Percentiles rank a stretch among this genome's conserved stretches.
phyloP scores from a whole-genome alignment of 805 yeast species.

The Pichia occidentalis region DNA sequence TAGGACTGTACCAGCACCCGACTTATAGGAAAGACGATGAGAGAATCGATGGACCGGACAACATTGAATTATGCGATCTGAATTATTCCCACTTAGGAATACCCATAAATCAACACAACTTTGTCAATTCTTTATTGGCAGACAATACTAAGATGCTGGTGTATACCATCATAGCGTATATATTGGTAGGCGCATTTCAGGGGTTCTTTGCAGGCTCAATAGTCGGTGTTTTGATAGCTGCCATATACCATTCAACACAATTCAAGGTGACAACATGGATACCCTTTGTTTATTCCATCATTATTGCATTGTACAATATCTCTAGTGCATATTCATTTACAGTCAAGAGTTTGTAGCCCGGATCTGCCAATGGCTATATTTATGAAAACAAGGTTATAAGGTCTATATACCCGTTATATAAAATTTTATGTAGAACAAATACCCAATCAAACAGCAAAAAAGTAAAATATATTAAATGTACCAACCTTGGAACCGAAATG shows the following conservation, averaged over 20 bases:
- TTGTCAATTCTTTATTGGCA: constrained; percentile 5
- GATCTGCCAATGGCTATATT: too few species aligned
- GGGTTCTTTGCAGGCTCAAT: constrained; percentile 71
- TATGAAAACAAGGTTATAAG: too few species aligned
- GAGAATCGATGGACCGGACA: background rate
- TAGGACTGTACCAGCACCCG: constrained; percentile 20
- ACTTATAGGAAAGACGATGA: background rate
- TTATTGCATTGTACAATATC: constrained; percentile 60
- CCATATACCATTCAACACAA: constrained; percentile 72
- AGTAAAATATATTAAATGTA: background rate
- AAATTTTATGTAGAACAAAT: background rate
- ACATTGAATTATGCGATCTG: constrained; percentile 5
- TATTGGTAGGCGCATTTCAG: constrained; percentile 50
- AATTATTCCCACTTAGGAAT: constrained; percentile 3
- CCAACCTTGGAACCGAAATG: background rate
- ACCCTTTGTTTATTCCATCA: constrained; percentile 75
- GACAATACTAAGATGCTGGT: constrained; percentile 26
- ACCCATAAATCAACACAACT: constrained; percentile 7
- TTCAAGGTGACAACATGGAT: constrained; percentile 94
- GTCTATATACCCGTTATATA: background rate
- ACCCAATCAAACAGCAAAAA: background rate
- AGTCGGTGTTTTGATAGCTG: constrained; percentile 66
- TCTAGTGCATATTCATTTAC: constrained; percentile 60
- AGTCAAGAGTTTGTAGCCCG: constrained; percentile 22
- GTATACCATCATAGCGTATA: constrained; percentile 40